Evolutionary conservation across 1,284 basidiomycete genomes (phyloP), one percentile per base, ranked within the genome.

Genomic region (Cystobasidium sp.): DNA sequence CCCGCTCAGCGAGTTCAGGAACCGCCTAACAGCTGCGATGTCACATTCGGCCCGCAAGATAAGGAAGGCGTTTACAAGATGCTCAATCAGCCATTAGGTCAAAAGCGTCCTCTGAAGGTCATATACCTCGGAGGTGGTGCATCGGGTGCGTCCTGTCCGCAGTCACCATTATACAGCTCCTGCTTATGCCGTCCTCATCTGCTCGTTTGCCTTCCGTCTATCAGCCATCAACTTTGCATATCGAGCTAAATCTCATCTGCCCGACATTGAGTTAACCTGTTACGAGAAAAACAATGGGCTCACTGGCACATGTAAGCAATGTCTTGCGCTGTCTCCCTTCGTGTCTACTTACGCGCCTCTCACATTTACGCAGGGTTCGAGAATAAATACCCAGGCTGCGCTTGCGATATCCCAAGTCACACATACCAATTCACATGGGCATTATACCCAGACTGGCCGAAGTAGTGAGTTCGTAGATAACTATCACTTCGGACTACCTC

Each of bases 301-400:
- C 43, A 58, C 68, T 20, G 76, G 77, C 18, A 78, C 77, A n/a
- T 79, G 78, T 80, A 79, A 61, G 53, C 44, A 10, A 12, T 37
- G 1, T 59, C 31, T 3, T 16, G 89, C 88, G 88, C 31, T 16
- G 18, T 12, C 22, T 46, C 16, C 44, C 22, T 31, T 6, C 31
- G 18, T 43, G 16, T 31, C 18, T 10, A 31, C 20, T 22, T 9
- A 39, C 66, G 39, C 16, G 41, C 24, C 22, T 12, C 37, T 8
- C 10, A 41, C 22, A 24, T 44, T 18, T n/a, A 39, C 14, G 22
- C 8, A 62, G 67, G 58, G 67, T 83, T 79, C 51, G 78, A 62
- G 2, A 70, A 14, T 49, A 44, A 47, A 41, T 53, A 46, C 58
- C 79, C 80, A 3, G 80, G 69, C 12, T 59, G 56, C 41, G 69